Conservation (phyloP, 2,329 filamentous ascomycete species). For the Neofusicoccum laricinum region DNA sequence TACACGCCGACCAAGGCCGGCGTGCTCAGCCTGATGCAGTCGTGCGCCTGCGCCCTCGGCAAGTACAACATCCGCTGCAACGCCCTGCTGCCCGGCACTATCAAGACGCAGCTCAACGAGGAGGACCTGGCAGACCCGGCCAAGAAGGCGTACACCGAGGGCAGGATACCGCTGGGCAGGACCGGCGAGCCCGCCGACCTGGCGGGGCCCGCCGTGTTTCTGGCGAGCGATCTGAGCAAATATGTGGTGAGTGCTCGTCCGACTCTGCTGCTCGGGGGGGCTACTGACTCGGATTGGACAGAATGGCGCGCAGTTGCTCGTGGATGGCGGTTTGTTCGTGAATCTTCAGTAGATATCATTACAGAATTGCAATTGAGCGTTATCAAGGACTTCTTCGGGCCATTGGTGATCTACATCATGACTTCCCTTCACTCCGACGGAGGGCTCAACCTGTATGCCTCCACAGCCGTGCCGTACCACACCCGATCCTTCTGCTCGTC, state of each 20-base stretch:
- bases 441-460: slow-evolving; percentile 58
- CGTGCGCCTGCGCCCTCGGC: slow-evolving; percentile 74
- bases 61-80: slow-evolving; percentile 77
- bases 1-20: slow-evolving; percentile 90
- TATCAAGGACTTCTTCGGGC: background rate
- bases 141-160: slow-evolving; percentile 77
- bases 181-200: slow-evolving; percentile 72
- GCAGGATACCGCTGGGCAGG: slow-evolving; percentile 73
- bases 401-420: background rate
- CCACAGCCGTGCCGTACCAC: slow-evolving; percentile 69
- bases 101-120: slow-evolving; percentile 81
- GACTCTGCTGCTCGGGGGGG: background rate
- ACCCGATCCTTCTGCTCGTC: slow-evolving; percentile 63
- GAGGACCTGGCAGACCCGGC: slow-evolving; percentile 70
- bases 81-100: slow-evolving; percentile 77
- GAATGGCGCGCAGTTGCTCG: slow-evolving; percentile 77
- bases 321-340: slow-evolving; percentile 87
- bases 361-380: background rate
- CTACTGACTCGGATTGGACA: slow-evolving; percentile 21
- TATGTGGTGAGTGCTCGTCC: slow-evolving; percentile 28
- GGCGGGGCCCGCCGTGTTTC: slow-evolving; percentile 79
- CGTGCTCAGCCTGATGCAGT: slow-evolving; percentile 78
- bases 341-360: slow-evolving; percentile 68
- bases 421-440: background rate
- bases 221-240: slow-evolving; percentile 70